Conservation (phyloP, 2,329 filamentous ascomycete genomes). For the Coleophoma cylindrospora region DNA sequence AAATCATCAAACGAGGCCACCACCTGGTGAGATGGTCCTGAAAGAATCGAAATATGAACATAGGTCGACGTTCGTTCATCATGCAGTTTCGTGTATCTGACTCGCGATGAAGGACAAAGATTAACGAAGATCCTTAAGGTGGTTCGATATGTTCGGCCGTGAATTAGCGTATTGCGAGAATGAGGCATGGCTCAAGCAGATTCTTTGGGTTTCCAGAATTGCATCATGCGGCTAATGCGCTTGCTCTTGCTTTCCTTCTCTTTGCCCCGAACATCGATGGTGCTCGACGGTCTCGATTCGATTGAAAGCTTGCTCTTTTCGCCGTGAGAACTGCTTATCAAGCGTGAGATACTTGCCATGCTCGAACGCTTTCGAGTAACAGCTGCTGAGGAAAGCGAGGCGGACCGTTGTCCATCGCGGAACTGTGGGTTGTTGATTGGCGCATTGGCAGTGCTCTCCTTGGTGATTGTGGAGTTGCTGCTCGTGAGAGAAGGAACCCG, state of each 20-base stretch:
- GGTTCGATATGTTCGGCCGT: background rate
- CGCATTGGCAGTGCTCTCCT: slow-evolving; percentile 50
- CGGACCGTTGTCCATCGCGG: slow-evolving; percentile 52
- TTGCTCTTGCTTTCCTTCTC: slow-evolving; percentile 60
- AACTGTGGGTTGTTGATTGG: slow-evolving; percentile 37
- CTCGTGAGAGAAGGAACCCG: slow-evolving; percentile 66
- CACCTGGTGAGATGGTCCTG: slow-evolving; percentile 4
- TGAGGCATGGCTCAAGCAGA: slow-evolving; percentile 4
- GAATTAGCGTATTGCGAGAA: background rate
- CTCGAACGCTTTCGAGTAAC: slow-evolving; percentile 70
- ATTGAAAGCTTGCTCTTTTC: slow-evolving; percentile 72
- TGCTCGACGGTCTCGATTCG: slow-evolving; percentile 44
- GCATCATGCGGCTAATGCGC: slow-evolving; percentile 68
- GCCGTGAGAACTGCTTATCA: slow-evolving; percentile 70
- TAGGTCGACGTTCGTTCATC: background rate
- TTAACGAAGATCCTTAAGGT: slow-evolving; percentile 2
- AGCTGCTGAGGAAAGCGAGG: slow-evolving; percentile 55
- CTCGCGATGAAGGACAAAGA: background rate
- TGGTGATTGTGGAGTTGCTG: slow-evolving; percentile 71
- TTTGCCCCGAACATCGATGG: slow-evolving; percentile 50
- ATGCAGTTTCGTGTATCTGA: background rate
- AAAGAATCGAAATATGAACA: slow-evolving; percentile 15
- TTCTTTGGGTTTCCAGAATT: slow-evolving; percentile 62
- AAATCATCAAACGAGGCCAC: slow-evolving; percentile 6
- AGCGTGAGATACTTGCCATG: slow-evolving; percentile 69